A percentile compares a stretch with the other conserved stretches of the same genome.
phyloP scores from a whole-genome alignment of 768 basidiomycete species.

The Tylopilus plumbeoviolaceoides region DNA sequence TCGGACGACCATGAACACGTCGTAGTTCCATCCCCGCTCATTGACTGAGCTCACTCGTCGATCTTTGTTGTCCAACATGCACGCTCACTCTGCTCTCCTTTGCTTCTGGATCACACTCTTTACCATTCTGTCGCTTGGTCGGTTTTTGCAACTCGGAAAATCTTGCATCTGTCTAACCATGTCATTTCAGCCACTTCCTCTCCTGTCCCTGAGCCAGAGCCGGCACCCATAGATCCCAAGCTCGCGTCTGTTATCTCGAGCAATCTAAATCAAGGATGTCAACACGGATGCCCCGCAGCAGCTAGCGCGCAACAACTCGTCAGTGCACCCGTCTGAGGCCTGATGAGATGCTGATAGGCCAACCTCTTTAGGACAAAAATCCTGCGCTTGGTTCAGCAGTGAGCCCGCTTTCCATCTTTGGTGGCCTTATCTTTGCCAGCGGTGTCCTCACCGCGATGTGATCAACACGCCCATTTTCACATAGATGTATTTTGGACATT shows the following conservation, averaged over 20 bases:
- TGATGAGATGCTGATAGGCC: not conserved
- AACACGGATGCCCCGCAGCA: constrained; percentile 20
- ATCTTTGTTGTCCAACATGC: constrained; percentile 6
- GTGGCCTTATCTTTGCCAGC: constrained; percentile 19
- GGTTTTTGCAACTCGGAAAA: not conserved
- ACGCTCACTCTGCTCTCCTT: constrained; percentile 13
- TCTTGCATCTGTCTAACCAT: not conserved
- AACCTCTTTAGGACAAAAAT: constrained; percentile 18
- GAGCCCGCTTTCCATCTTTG: constrained; percentile 19
- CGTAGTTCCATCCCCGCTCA: not conserved
- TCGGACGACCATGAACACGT: not conserved
- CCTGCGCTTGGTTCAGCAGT: constrained; percentile 18
- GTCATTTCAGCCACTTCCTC: constrained; percentile 18
- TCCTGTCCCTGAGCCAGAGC: constrained; percentile 20
- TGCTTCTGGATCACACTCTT: constrained; percentile 22
- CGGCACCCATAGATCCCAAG: constrained; percentile 22
- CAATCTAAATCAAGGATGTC: constrained; percentile 24
- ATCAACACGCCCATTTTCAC: not conserved
- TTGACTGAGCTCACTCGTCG: constrained; percentile 9
- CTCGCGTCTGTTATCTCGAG: constrained; percentile 17
- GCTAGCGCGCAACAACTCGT: constrained; percentile 22
- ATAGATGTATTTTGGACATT: constrained; percentile 9
- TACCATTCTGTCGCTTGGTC: constrained; percentile 19
- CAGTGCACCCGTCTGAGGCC: not conserved
- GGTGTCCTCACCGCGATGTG: constrained; percentile 19